phyloP scores from a whole-genome alignment of 1,139 yeast species.

The Kurtzmaniella quercitrusa region DNA sequence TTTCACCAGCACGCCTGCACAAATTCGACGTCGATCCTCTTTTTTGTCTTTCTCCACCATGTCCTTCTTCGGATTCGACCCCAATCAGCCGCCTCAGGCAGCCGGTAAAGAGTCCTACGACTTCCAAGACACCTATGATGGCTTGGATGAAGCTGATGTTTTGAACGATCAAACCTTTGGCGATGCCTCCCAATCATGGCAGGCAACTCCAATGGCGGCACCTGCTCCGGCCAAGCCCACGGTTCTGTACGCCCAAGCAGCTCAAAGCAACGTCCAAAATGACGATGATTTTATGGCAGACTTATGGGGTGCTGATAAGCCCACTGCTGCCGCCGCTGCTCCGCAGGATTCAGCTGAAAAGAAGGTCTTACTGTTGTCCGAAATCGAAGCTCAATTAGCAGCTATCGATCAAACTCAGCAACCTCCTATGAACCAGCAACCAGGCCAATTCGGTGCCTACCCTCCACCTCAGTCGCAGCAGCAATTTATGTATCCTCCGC shows the following conservation, averaged over 20 bases:
- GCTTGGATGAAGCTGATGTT: constrained; percentile 67
- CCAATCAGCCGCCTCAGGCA: constrained; percentile 35
- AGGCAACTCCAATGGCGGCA: constrained; percentile 36
- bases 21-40: constrained; percentile 1
- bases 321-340: constrained; percentile 23
- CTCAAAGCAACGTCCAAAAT: constrained; percentile 29
- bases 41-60: constrained; percentile 18
- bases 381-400: constrained; percentile 71
- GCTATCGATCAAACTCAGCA: constrained; percentile 34
- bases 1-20: not conserved
- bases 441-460: constrained; percentile 7
- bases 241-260: constrained; percentile 60
- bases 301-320: constrained; percentile 39
- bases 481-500: constrained; percentile 9
- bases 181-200: constrained; percentile 17
- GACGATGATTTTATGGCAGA: constrained; percentile 51
- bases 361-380: constrained; percentile 64
- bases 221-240: constrained; percentile 23
- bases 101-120: constrained; percentile 37
- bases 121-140: constrained; percentile 83
- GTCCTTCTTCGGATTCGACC: constrained; percentile 61
- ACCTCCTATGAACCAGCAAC: constrained; percentile 11
- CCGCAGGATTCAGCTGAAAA: constrained; percentile 20
- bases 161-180: constrained; percentile 91
- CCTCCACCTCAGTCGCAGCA: constrained; percentile 9